Base-by-base conservation (phyloP, 768 basidiomycete species). In the Leccinum arenicola region DNA sequence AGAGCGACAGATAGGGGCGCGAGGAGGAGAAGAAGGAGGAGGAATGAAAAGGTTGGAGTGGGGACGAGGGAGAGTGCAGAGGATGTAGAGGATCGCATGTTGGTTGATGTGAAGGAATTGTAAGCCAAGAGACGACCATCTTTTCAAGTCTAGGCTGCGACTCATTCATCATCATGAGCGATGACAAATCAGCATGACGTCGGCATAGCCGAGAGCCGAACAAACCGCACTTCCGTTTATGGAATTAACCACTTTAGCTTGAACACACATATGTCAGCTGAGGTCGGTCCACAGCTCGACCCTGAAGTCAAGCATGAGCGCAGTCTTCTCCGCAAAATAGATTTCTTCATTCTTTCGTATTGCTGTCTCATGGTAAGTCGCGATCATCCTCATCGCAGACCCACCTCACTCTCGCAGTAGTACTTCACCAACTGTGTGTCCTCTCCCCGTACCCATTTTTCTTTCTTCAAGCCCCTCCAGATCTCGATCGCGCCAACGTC, bases 331-430 rank as follows among this genome's bases (percentile, higher is more conserved):
- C 64, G 82, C 62, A 89, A 89, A 62, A 75, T 83, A 23, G 82
- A 90, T 69, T 84, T 80, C 76, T 86, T 87, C 67, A 86, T 89
- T 52, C 69, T 89, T 43, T 86, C 85, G 9, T 88, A 87, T 66
- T 84, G 85, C 66, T 88, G 86, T 74, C 76, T 88, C 50, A 84
- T 88, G 86, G 82, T 87, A 61, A 21, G 35, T 15, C 19, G 59
- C 43, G 59, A 29, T 59, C 40, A 6, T 36, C 53, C 52, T 66
- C 61, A 45, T 10, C 10, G 21, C 7, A 8, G 11, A 43, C 36
- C 14, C 33, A 55, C 27, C 38, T 48, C 47, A 23, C 33, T 35
- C 27, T 15, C n/a, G 38, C 53, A 85, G 84, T 87, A 87, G 84
- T 87, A 87, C 70, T 87, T 87, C 62, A 83, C 82, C 21, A 88